Percentiles rank a stretch among this genome's conserved stretches.
Evolutionary conservation across 345 rosid genomes (phyloP).

Genomic region (Eutrema heterophyllum): DNA sequence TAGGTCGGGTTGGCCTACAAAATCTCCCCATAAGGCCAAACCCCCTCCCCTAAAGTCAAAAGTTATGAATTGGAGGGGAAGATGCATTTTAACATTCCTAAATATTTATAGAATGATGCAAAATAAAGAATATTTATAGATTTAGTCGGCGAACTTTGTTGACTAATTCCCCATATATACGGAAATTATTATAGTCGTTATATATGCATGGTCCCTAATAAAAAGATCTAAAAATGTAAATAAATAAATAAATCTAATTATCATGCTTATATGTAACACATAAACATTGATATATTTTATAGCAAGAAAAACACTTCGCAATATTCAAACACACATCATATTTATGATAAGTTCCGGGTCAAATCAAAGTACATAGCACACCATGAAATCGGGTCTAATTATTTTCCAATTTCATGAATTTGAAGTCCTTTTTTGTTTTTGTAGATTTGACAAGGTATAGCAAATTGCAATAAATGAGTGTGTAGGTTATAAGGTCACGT

Average conservation of each 20-base stretch:
- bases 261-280: not conserved
- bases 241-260: not conserved
- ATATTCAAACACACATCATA: not conserved
- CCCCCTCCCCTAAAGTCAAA: constrained; percentile 6
- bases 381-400: not conserved
- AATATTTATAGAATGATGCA: not conserved
- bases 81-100: not conserved
- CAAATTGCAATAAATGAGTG: not conserved
- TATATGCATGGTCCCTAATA: not conserved
- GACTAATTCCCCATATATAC: constrained; percentile 10
- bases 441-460: not conserved
- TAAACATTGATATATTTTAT: not conserved
- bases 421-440: not conserved
- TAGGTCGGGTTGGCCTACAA: not conserved
- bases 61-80: not conserved
- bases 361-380: not conserved
- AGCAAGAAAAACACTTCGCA: not conserved
- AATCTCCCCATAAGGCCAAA: not conserved
- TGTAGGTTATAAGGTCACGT: not conserved
- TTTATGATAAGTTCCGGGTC: constrained; percentile 1
- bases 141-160: constrained; percentile 13
- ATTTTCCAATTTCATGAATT: not conserved
- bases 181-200: not conserved
- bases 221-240: not conserved
- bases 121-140: not conserved